Evolutionary conservation across 2,329 filamentous ascomycete genomes (phyloP), one percentile per base, ranked within the genome.

Genomic region (Davidsoniella australis): DNA sequence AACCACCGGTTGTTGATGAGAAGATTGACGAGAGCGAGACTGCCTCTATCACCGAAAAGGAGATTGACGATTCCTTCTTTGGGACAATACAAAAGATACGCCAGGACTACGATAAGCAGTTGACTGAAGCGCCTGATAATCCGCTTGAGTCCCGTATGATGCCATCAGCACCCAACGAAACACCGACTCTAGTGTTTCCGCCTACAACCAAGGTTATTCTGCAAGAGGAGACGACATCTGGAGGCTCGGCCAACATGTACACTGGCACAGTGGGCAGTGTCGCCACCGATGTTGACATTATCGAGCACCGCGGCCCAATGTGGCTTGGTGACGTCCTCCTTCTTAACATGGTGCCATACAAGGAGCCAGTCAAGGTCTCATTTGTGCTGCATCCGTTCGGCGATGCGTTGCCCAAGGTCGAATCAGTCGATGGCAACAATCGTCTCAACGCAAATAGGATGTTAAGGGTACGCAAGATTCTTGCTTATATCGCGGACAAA

Each of bases 321-420:
- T 98, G 91, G 91, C 71, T 98, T 5, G 88, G 84, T 12, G 88
- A 96, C 55, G 75, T 94, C 36, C 69, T 98, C 12, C 68, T 98
- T 43, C 61, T 86, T 69, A 95, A 95, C 61, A 73, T 77, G 60
- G 76, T 85, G 7, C 85, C 87, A 0, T 66, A 72, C 52, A 96
- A 96, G 67, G 91, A 96, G n/a, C 80, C 88, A 1, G 77, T 89
- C 57, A 98, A 98, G 70, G 80, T 96, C n/a, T 88, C 85, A 3
- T 98, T 98, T 59, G 75, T 94, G 14, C 70, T 98, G 20, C 78
- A 91, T 57, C 88, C 91, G 0, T 87, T 76, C 66, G 73, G 84
- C 57, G 80, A 85, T 56, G 66, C 73, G 23, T 67, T 96, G 47
- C 86, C 87, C 0, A 74, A 73, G 49, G 82, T 95, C 45, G 76